Evolutionary conservation across 2,329 filamentous ascomycete species (phyloP), one percentile per base, ranked within the genome.

Genomic region (Lojkania enalia): DNA sequence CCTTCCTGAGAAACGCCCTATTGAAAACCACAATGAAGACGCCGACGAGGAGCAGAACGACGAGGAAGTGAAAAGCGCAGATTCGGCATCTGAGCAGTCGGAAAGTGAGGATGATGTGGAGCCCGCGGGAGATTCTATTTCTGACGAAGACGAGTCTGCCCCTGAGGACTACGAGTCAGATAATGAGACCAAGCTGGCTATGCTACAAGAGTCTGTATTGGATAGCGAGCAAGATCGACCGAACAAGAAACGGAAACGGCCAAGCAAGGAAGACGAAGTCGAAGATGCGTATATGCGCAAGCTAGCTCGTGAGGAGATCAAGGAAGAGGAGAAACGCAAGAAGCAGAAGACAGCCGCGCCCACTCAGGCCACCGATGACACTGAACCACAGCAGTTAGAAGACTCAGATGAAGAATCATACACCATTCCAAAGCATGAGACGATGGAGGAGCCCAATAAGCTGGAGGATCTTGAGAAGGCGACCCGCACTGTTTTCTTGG

Each of bases 401-500:
- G 63, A 65, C 9, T 66, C 66, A 2, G 72, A 74, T 12, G 73
- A 76, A 16, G 72, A 73, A 85, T 62, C 82, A 78, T 43, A 74
- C 81, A 29, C 69, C 66, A 53, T 76, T 7, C 75, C 74, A 3
- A 66, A 74, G 72, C 66, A 79, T 74, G 71, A 83, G 77, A 69
- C 74, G 58, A 35, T 73, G 55, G 49, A 72, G 51, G 55, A 61
- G 56, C 63, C 64, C 30, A 71, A 70, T 39, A 66, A 69, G 39
- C 71, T 73, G 16, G 59, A 75, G 16, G 88, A 95, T 53, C 60
- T 95, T 2, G 88, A 95, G 46, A 96, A 95, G 74, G 88, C 92
- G 6, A 82, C 82, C 46, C 87, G 94, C 44, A 99, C 94, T 5
- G 84, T 97, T 31, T 99, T 97, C 72, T 76, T 99, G 11, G 87